Conservation (phyloP, 768 basidiomycete species). For the Mycena indigotica region DNA sequence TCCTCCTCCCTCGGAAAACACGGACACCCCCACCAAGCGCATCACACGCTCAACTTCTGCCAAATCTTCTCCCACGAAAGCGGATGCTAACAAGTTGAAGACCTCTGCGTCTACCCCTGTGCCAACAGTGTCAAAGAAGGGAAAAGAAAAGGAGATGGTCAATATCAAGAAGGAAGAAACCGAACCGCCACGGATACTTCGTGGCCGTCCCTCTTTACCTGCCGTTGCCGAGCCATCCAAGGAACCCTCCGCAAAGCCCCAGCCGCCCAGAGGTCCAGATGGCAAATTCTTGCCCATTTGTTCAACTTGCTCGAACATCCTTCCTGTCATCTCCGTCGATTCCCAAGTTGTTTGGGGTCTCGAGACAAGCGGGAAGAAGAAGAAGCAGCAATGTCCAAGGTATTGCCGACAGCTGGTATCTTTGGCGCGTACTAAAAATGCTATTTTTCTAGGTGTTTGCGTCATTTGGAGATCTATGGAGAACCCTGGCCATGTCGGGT, state of each 20-base stretch:
- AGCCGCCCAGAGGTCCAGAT: slow-evolving; percentile 58
- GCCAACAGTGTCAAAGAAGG: slow-evolving; percentile 25
- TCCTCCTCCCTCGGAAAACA: slow-evolving; percentile 50
- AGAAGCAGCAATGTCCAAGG: slow-evolving; percentile 76
- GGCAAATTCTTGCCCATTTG: slow-evolving; percentile 73
- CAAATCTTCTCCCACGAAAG: slow-evolving; percentile 8
- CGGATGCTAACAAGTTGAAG: slow-evolving; percentile 24
- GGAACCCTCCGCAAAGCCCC: slow-evolving; percentile 39
- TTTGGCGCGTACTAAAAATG: slow-evolving; percentile 16
- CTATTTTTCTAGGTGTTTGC: slow-evolving; percentile 59
- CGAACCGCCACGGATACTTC: slow-evolving; percentile 52
- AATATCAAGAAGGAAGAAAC: slow-evolving; percentile 54
- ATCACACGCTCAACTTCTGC: slow-evolving; percentile 29
- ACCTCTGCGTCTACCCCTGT: slow-evolving; percentile 35
- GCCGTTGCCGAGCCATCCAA: slow-evolving; percentile 39
- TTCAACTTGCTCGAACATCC: slow-evolving; percentile 65
- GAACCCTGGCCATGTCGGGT: slow-evolving; percentile 71
- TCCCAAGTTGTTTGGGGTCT: slow-evolving; percentile 74
- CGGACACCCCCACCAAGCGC: slow-evolving; percentile 34
- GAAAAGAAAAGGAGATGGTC: slow-evolving; percentile 32
- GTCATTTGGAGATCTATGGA: slow-evolving; percentile 78
- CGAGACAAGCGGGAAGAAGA: slow-evolving; percentile 58
- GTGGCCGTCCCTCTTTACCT: slow-evolving; percentile 46
- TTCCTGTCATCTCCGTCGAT: slow-evolving; percentile 78
- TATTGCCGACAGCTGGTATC: slow-evolving; percentile 43